Base-by-base conservation (phyloP, 2,329 filamentous ascomycete genomes). In the Alternaria gansuensis region DNA sequence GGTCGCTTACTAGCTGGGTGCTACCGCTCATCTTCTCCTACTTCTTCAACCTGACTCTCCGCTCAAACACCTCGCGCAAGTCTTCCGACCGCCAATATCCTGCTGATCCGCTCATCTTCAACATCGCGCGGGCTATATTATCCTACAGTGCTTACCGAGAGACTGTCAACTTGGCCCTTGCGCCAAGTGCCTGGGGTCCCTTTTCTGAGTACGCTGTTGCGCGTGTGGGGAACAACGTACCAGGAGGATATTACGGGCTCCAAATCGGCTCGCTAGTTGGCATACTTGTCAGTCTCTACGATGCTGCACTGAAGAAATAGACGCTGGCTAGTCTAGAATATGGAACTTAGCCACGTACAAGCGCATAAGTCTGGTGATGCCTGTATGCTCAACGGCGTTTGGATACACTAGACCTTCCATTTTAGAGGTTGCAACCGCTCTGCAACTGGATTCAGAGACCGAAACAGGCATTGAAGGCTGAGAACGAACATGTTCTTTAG, bases 81-180 rank as follows among this genome's bases (percentile, higher is more conserved):
- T 76, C 77, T 17, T 70, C 73, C 3, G 77, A 75, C 52, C 71
- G 76, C 21, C 84, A 87, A 64, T 88, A 89, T 64, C 80, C 83
- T 5, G 87, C 94, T 64, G 95, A 99, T 75, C 93, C 93, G 4
- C 81, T 98, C 73, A 90, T 89, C 23, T 99, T 96, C 80, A 96
- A 93, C 81, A 88, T 98, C 57, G 87, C 87, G 69, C 97, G 97
- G 82, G 93, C 90, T 0, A 76, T 98, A 54, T 78, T 93, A 59
- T 88, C 91, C 7, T 97, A 90, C 77, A 84, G 94, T 33, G 88
- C 97, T 17, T 97, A 93, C 74, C 86, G 84, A 9, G 51, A 70
- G 28, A 65, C 68, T 28, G 59, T 62, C 5, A 69, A 65, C 51
- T 48, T 68, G 26, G 86, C 85, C 33, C 83, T 85, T 50, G 86